phyloP scores from a whole-genome alignment of 345 rosid species.

The Arabidopsis arenosa region DNA sequence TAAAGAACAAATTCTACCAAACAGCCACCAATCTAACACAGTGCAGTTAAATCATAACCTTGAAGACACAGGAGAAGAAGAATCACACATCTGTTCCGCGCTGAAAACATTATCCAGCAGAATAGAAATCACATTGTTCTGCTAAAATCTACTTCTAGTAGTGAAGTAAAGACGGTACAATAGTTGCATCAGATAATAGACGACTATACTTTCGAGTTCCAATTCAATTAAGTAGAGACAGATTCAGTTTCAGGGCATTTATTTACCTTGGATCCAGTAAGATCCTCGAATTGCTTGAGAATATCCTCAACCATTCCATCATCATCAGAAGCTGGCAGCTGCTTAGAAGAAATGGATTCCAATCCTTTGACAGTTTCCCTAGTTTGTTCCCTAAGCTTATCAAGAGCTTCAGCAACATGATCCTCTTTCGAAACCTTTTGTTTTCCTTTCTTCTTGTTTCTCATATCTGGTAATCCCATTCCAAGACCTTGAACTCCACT shows the following conservation, averaged over 20 bases:
- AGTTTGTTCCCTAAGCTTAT: constrained; percentile 83
- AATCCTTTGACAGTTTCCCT: constrained; percentile 82
- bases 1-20: not conserved
- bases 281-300: constrained; percentile 94
- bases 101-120: not conserved
- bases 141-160: not conserved
- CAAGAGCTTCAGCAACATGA: constrained; percentile 83
- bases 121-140: not conserved
- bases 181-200: not conserved
- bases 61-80: not conserved
- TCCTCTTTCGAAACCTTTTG: constrained; percentile 62
- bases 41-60: not conserved
- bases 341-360: constrained; percentile 64
- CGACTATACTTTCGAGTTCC: not conserved
- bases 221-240: not conserved
- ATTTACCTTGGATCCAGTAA: constrained; percentile 84
- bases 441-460: constrained; percentile 76
- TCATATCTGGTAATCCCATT: constrained; percentile 91
- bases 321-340: constrained; percentile 50
- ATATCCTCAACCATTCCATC: constrained; percentile 83
- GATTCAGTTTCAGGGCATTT: not conserved
- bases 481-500: constrained; percentile 84
- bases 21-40: not conserved
- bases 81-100: not conserved
- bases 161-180: not conserved